Conservation (phyloP, 495 filamentous ascomycete species). For the Xylaria palmicola region DNA sequence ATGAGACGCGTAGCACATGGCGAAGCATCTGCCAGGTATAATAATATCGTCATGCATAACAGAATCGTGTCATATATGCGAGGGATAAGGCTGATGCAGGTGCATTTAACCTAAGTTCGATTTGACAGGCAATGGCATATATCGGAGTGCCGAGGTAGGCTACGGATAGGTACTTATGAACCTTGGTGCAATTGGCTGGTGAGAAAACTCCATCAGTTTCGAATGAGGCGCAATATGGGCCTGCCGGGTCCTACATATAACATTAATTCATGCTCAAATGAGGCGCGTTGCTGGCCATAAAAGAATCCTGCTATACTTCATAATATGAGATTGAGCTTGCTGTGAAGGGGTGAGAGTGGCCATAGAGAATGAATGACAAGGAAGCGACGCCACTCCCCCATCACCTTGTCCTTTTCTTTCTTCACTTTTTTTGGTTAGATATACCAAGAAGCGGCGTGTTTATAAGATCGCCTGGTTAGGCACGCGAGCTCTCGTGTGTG, state of each 20-base stretch:
- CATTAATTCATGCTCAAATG: background rate
- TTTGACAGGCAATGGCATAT: background rate
- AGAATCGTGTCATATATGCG: no score
- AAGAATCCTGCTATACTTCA: no score
- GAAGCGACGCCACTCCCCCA: background rate
- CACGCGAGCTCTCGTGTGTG: background rate
- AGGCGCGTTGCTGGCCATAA: background rate
- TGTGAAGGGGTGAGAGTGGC: no score
- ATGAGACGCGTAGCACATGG: slow-evolving; percentile 7
- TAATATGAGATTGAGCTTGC: background rate
- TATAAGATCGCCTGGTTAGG: no score
- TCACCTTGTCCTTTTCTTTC: no score
- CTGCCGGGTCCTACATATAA: background rate
- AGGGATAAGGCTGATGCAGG: slow-evolving; percentile 7
- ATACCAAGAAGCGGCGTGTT: no score
- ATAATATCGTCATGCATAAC: background rate
- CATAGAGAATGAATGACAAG: background rate
- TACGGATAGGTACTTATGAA: background rate
- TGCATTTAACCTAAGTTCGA: background rate
- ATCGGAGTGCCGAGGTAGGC: background rate
- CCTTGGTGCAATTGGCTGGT: background rate
- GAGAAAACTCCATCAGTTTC: no score
- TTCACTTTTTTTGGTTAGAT: no score
- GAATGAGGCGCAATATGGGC: no score
- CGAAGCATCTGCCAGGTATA: slow-evolving; percentile 1